Evolutionary conservation across 108 stramenopile species (phyloP), one percentile per base, ranked within the genome.

Genomic region (Skeletonema marinoi): DNA sequence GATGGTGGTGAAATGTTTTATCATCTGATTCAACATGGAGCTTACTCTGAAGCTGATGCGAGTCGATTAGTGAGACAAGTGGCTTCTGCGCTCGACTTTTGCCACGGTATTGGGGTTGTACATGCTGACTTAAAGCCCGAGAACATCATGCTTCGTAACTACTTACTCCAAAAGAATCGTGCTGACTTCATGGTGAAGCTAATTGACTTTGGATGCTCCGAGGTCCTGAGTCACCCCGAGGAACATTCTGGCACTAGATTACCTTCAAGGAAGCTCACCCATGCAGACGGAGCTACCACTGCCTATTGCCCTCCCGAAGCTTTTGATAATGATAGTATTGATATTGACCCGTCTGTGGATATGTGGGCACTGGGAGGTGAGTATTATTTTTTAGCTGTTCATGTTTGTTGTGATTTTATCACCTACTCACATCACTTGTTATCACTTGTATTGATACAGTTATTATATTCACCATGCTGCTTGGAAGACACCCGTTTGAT

Each of bases 1-100:
- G 46, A 48, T 10, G 93, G 93, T 16, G 88, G 89, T 30, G 93
- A 94, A 74, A 70, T 94, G 71, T 94, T 94, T 77, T 89, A 94
- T 80, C 89, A 90, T 61, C 71, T 94, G 65, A 91, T 90, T 54
- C 74, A 85, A 48, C 84, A 88, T 69, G 93, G 93, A 46, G 88
- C 93, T 0, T 94, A 94, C 72, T 88, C 87, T 3, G 93, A 94
- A 78, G 82, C 81, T 59, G 93, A 92, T 77, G 88, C 91, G n/a
- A 77, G 88, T 38, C 74, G 89, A 56, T 71, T 92, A 9, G 66
- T 91, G 38, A 60, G 80, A 46, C 70, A 81, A 64, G 80, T 77
- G 31, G 80, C 80, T 30, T 71, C 70, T 25, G 80, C 80, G 7
- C 44, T 81, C 16, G 68, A 70, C 67, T 81, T 81, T 39, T 61